A percentile compares a stretch with the other conserved stretches of the same genome.
phyloP scores from a whole-genome alignment of 352 stramenopile species.

The Globisporangium nunn region DNA sequence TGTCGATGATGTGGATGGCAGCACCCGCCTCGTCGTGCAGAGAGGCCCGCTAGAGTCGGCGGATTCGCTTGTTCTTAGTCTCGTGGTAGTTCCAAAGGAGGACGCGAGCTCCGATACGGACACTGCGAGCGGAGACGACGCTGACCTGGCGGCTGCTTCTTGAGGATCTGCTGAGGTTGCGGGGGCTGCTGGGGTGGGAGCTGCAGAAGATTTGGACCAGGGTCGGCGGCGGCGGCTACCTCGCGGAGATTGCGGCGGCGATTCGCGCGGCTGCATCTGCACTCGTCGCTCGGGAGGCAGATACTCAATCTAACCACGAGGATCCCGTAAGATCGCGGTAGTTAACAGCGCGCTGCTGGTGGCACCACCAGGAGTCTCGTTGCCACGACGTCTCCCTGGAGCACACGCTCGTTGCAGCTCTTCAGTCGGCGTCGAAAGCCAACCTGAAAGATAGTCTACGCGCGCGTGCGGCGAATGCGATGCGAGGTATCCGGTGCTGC shows the following conservation, averaged over 20 bases:
- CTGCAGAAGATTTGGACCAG: not conserved
- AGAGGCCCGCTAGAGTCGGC: not conserved
- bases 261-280: not conserved
- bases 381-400: no score
- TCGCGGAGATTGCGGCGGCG: not conserved
- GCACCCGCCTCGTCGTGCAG: not conserved
- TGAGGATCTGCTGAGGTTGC: not conserved
- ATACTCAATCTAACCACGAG: no score
- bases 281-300: not conserved
- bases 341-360: no score
- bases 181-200: not conserved
- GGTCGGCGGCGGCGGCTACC: not conserved
- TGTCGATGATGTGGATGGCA: not conserved
- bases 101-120: conserved; percentile 8
- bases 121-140: conserved; percentile 9
- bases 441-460: no score
- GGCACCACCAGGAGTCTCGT: no score
- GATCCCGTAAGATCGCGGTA: no score
- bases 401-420: no score
- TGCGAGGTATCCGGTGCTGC: not conserved
- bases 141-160: not conserved
- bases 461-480: no score
- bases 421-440: no score
- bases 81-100: not conserved
- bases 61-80: not conserved